Base-by-base conservation (phyloP, 2,329 filamentous ascomycete species). In the Venturia aucupariae region DNA sequence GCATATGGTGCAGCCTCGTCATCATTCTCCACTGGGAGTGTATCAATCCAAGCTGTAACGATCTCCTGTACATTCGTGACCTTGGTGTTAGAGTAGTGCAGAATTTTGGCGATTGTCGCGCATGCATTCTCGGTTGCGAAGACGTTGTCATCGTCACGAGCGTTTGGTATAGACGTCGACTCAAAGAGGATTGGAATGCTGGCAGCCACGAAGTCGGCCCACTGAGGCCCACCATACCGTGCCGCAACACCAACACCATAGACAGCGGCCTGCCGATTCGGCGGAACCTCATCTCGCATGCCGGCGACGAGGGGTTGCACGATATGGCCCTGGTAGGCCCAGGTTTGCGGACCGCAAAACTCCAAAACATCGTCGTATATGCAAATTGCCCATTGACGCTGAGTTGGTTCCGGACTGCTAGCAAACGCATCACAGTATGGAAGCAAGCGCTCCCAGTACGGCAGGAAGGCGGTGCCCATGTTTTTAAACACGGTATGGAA, bases 401-500 rank as follows among this genome's bases (percentile, higher is more conserved):
- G 93, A 22, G 92, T 97, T 0, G 92, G 84, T 74, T 99, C 94
- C 3, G 77, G 72, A 65, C 90, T 94, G 51, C 84, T 84, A 68
- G 96, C 87, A 75, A 97, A 97, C 39, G 82, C 82, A 70, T 92
- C 87, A 75, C 97, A 97, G 64, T 91, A 96, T 13, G 83, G 80
- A 75, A 96, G 86, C 30, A 99, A 82, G 63, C 86, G 85, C 74
- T 96, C 90, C 92, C 93, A 99, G 51, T 90, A 82, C 5, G 87
- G 88, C 63, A 99, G 82, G 81, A 99, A 99, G 13, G 83, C 80
- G 11, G 86, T 82, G 30, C 90, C 90, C 74, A 97, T 92, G 78
- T 96, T 92, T 81, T 97, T 97, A 83, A 99, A 99, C 69, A 99
- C 91, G 66, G 92, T 93, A 77, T 99, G 94, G 84, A 96, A 99